Base-by-base conservation (phyloP, 768 basidiomycete species). In the Psilocybe cyanescens region DNA sequence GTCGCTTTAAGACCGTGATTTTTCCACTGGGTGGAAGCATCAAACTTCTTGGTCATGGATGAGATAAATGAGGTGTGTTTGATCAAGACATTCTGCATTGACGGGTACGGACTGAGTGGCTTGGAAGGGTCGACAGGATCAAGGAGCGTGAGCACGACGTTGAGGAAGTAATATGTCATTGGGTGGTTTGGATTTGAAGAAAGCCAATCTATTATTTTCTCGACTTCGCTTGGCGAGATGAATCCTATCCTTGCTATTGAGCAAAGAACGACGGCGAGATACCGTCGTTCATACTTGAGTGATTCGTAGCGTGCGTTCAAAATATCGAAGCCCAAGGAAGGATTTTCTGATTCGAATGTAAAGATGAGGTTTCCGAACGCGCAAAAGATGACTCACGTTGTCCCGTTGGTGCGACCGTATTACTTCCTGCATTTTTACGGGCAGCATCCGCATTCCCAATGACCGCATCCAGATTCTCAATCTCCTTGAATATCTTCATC, bases 131-230 rank as follows among this genome's bases (percentile, higher is more conserved):
- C 85, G 33, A 84, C 82, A 1, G 86, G 77, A 68, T 94, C 89
- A 64, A 95, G 84, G 7, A 86, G 81, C 30, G 83, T 79, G 53
- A 94, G 82, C 55, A 88, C 72, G 12, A 89, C 73, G 11, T 86
- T 80, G 55, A 95, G 81, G 57, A 92, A 67, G 71, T 93, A 91
- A 72, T 83, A 86, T 0, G 84, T 82, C 77, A 91, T 84, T 17
- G 86, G 72, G 63, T 93, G 89, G 53, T 84, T 85, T n/a, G 87
- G 81, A 64, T 87, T 85, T 24, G 74, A 72, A 16, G 83, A 77
- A 7, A 94, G 79, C 89, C 93, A 92, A 53, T 91, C 86, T n/a
- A 91, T 75, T 29, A 90, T 74, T 46, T 74, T 74, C 66, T 85
- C 84, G 28, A 94, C 72, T 64, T 94, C 92, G 58, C 73, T 75